Base-by-base conservation (phyloP, 2,329 filamentous ascomycete genomes). In the Exophiala viscosa region DNA sequence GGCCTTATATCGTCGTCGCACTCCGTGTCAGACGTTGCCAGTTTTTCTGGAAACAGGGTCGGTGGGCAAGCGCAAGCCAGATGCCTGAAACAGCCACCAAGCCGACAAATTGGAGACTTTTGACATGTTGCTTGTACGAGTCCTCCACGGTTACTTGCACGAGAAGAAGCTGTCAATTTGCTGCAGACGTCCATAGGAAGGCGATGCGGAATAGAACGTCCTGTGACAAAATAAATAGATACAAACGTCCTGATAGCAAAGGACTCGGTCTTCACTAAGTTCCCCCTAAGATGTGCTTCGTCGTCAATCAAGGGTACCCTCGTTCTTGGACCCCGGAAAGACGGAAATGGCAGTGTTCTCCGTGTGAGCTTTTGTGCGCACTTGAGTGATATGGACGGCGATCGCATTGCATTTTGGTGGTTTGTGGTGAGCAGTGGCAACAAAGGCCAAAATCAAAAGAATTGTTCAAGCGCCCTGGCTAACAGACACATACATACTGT, bases 71-170 rank as follows among this genome's bases (percentile, higher is more conserved):
- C n/a, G n/a, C n/a, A n/a, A n/a, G n/a, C 38, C 48, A 38, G 49
- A 35, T 44, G 48, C 45, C 51, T 58, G 55, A 58, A 58, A 58
- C 55, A 54, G 54, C 54, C 54, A 47, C 39, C 48, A 44, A 48
- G 35, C 47, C 42, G 38, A 48, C 34, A 41, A 35, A 40, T 28
- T 34, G n/a, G 39, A 32, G 35, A 20, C 43, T 48, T 52, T 53
- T 57, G 50, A 53, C 54, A 39, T 46, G 20, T 40, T 34, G 31
- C 18, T 53, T 57, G 54, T 57, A 45, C 54, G 54, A 57, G 50
- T 50, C 46, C 41, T 36, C 36, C 52, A 28, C 55, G 55, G 51
- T 52, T 58, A 50, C 33, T 45, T 50, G 55, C 55, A 52, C 52
- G 17, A 34, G 44, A 49, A 23, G 35, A 50, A 48, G 48, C 48